A percentile compares a stretch with the other conserved stretches of the same genome.
Evolutionary conservation across 176 grass and related monocot species (phyloP).

Genomic region (Melocanna baccifera): DNA sequence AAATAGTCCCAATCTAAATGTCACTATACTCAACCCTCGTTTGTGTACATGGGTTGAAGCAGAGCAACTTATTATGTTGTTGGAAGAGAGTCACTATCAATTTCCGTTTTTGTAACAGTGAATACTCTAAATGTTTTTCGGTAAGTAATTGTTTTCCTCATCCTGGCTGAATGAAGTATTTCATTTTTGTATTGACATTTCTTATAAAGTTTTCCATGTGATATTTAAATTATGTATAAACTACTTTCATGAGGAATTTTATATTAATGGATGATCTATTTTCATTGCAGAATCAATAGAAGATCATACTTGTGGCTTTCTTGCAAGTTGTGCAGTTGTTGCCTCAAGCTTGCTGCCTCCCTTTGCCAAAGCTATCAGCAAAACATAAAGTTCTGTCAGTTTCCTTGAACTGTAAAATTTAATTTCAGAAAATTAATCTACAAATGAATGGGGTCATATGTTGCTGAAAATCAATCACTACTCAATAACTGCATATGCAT

Average conservation of each 20-base stretch:
- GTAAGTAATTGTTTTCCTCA: background rate
- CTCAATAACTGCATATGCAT: background rate
- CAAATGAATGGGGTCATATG: background rate
- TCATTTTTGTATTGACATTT: background rate
- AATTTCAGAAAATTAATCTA: background rate
- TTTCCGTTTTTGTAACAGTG: background rate
- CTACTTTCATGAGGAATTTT: background rate
- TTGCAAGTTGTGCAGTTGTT: conserved; percentile 42
- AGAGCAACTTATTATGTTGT: background rate
- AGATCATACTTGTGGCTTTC: conserved; percentile 21
- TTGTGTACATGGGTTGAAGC: background rate
- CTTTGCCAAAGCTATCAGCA: conserved; percentile 16
- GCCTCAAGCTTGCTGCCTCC: conserved; percentile 37
- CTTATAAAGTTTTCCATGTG: background rate
- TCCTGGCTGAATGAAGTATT: background rate
- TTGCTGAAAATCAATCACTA: conserved; percentile 3
- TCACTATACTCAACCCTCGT: background rate
- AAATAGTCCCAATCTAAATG: background rate
- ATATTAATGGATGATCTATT: conserved; percentile 7
- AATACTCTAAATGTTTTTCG: background rate
- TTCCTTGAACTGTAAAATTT: background rate
- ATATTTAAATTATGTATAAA: background rate
- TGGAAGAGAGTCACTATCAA: background rate
- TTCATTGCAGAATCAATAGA: conserved; percentile 13
- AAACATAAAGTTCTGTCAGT: conserved; percentile 7